phyloP scores from a whole-genome alignment of 2,329 filamentous ascomycete species.

The Aspergillus persii region DNA sequence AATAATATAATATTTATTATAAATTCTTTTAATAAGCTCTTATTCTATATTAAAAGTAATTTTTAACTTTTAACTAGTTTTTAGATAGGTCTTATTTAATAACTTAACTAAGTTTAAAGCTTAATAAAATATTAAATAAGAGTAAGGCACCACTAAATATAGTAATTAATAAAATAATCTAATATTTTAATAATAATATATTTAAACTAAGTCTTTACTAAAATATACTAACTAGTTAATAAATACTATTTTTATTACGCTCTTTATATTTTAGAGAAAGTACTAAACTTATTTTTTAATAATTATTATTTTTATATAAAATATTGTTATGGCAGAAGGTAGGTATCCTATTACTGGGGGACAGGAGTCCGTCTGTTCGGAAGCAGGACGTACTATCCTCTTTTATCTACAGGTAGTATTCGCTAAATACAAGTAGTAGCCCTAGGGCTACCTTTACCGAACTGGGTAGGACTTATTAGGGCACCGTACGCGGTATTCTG shows the following conservation, averaged over 20 bases:
- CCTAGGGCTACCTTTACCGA: no score
- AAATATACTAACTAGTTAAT: neutral
- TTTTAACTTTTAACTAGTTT: neutral
- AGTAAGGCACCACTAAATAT: neutral
- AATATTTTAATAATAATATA: neutral
- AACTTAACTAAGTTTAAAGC: neutral
- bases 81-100: neutral
- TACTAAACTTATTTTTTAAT: no score
- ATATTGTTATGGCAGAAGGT: neutral
- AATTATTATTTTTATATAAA: neutral
- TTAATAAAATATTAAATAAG: neutral
- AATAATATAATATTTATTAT: neutral
- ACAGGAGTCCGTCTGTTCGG: no score
- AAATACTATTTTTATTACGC: constrained; percentile 10
- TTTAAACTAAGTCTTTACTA: neutral
- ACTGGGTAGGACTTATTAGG: no score
- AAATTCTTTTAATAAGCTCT: neutral
- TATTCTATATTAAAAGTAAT: neutral
- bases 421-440: no score
- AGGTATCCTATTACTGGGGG: no score
- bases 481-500: no score
- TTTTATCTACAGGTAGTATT: no score
- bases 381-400: no score
- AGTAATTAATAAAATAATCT: neutral
- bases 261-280: constrained; percentile 20